A percentile compares a stretch with the other conserved stretches of the same genome.
These are phyloP conservation scores for Ambrosia hybrid DNA, from an alignment of 140 eudicot genomes.

Conservation along the genomic window DNA sequence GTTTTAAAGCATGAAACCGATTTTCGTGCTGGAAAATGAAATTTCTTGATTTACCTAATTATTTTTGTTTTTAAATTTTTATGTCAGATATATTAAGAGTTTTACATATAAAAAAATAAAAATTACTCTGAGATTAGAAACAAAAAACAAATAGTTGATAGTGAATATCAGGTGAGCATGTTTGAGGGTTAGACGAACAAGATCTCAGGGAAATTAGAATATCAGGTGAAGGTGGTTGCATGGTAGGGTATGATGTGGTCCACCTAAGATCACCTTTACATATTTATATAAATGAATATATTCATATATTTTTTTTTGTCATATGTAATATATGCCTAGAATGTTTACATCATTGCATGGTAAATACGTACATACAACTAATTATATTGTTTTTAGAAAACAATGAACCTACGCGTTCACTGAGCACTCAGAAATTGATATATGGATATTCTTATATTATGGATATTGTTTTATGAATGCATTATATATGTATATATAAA, in stretches of 20 bases:
- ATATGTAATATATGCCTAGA: neutral
- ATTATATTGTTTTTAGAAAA: too few relatives aligned
- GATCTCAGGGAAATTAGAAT: conserved; percentile 34
- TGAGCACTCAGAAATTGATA: too few relatives aligned
- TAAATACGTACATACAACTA: neutral
- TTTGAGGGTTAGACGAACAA: conserved; percentile 34
- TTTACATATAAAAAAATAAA: too few relatives aligned
- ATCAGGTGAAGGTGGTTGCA: conserved; percentile 40
- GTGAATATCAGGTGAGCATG: conserved; percentile 36
- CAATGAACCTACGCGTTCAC: too few relatives aligned
- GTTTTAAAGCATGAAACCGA: too few relatives aligned
- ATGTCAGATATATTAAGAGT: neutral
- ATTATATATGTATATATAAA: too few relatives aligned
- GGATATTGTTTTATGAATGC: too few relatives aligned
- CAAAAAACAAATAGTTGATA: conserved; percentile 7
- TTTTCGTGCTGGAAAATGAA: too few relatives aligned
- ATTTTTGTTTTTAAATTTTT: neutral
- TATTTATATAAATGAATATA: neutral
- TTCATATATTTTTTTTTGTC: neutral
- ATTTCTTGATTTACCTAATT: too few relatives aligned
- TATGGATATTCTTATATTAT: too few relatives aligned
- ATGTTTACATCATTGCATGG: neutral
- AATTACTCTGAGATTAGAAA: neutral
- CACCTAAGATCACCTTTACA: neutral
- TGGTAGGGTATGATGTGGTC: conserved; percentile 30